phyloP scores from a whole-genome alignment of 129 eudicot species.

The Arctium lappa region DNA sequence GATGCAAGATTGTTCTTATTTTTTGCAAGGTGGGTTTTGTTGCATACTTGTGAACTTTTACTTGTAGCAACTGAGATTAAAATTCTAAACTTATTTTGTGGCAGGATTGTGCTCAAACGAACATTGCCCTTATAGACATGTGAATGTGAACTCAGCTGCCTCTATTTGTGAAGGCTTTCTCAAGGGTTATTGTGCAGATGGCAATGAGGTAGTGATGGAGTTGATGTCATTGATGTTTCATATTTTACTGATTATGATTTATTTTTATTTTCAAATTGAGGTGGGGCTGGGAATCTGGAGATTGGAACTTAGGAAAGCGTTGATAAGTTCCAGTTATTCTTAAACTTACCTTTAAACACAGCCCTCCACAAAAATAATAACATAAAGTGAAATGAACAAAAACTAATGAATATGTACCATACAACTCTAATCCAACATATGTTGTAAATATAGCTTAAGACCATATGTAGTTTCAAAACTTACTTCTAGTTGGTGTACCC shows the following conservation, averaged over 20 bases:
- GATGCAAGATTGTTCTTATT: constrained; percentile 97
- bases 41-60: not conserved
- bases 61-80: not conserved
- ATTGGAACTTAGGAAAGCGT: not conserved
- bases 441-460: not conserved
- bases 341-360: not conserved
- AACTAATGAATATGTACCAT: not conserved
- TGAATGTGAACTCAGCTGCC: constrained; percentile 72
- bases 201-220: constrained; percentile 84
- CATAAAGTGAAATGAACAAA: not conserved
- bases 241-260: constrained; percentile 3
- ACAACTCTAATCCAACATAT: not conserved
- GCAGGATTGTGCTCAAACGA: constrained; percentile 87
- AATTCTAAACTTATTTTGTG: constrained; percentile 22
- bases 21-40: constrained; percentile 67
- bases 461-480: not conserved
- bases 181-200: constrained; percentile 92
- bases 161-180: constrained; percentile 84
- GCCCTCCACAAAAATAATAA: not conserved
- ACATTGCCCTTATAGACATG: constrained; percentile 90
- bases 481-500: not conserved
- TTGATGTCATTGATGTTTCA: constrained; percentile 20
- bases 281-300: constrained; percentile 11
- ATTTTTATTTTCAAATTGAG: not conserved
- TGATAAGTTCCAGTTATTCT: not conserved